A percentile compares a stretch with the other conserved stretches of the same genome.
Evolutionary conservation across 345 rosid genomes (phyloP).

Genomic region (Rhodamnia argentea): DNA sequence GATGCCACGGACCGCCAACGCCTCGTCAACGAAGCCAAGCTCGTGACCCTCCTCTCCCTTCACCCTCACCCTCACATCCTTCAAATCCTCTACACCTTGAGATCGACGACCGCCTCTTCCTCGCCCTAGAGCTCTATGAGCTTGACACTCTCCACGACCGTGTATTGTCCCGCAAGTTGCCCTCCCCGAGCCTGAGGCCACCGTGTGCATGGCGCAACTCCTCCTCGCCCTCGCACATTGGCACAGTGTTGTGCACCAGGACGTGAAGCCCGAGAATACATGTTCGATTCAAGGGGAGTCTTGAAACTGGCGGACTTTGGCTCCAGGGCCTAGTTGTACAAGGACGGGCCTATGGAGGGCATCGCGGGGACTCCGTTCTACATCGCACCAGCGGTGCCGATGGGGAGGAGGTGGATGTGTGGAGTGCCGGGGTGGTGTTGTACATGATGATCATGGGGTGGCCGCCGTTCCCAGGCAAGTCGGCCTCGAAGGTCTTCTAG

Average conservation of each 20-base stretch:
- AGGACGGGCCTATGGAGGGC: slow-evolving; percentile 25
- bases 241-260: slow-evolving; percentile 77
- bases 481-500: slow-evolving; percentile 57
- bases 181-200: slow-evolving; percentile 35
- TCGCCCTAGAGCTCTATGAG: slow-evolving; percentile 57
- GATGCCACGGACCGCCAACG: slow-evolving; percentile 63
- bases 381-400: slow-evolving; percentile 72
- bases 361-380: slow-evolving; percentile 83
- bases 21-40: slow-evolving; percentile 59
- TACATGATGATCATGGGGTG: slow-evolving; percentile 68
- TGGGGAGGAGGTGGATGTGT: slow-evolving; percentile 68
- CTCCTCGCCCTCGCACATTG: slow-evolving; percentile 54
- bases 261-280: slow-evolving; percentile 71
- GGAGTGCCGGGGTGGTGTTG: slow-evolving; percentile 77
- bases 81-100: slow-evolving; percentile 44
- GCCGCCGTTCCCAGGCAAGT: slow-evolving; percentile 73
- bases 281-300: slow-evolving; percentile 24
- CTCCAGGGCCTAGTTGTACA: slow-evolving; percentile 35
- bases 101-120: slow-evolving; percentile 36
- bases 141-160: slow-evolving; percentile 38
- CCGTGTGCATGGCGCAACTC: slow-evolving; percentile 27
- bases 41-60: slow-evolving; percentile 51
- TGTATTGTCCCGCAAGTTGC: slow-evolving; percentile 12
- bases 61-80: slow-evolving; percentile 57
- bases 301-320: slow-evolving; percentile 71